These are phyloP conservation scores for Cordyceps javanica DNA, from an alignment of 2,329 filamentous ascomycete genomes.

Conservation along the genomic window DNA sequence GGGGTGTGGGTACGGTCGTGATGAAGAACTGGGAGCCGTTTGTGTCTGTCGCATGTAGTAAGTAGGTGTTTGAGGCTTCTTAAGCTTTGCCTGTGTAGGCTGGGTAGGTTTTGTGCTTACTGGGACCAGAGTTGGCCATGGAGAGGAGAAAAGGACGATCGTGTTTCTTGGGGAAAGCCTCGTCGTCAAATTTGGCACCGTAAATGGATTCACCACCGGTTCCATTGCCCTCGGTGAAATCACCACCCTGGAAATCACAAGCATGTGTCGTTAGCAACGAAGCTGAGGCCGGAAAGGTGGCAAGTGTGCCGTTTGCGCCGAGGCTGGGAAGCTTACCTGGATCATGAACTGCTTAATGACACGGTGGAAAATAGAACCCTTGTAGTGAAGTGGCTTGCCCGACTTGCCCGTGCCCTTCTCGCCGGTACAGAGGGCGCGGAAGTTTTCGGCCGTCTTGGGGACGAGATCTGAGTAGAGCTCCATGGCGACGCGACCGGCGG, in stretches of 20 bases:
- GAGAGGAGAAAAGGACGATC: constrained; percentile 88
- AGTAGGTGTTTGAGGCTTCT: neutral
- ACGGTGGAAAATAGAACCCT: constrained; percentile 87
- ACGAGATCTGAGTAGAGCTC: constrained; percentile 74
- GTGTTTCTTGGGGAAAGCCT: constrained; percentile 91
- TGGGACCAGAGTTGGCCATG: constrained; percentile 96
- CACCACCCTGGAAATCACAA: constrained; percentile 65
- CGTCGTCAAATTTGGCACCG: constrained; percentile 92
- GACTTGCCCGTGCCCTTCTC: constrained; percentile 81
- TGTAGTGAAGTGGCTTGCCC: constrained; percentile 87
- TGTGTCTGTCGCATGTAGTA: constrained; percentile 48
- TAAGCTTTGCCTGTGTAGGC: neutral
- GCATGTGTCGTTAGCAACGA: neutral
- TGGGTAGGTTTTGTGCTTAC: constrained; percentile 37
- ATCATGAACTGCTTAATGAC: constrained; percentile 99
- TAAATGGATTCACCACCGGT: constrained; percentile 97
- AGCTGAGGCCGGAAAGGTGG: neutral
- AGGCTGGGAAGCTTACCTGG: constrained; percentile 22
- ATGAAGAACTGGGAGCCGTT: constrained; percentile 99
- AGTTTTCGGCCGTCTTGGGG: constrained; percentile 95
- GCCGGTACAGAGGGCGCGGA: constrained; percentile 87
- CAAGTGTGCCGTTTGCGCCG: neutral
- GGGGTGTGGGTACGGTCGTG: constrained; percentile 89
- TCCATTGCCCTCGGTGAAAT: constrained; percentile 91
- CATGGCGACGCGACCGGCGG: constrained; percentile 74